These are phyloP conservation scores for Peterozyma xylosa DNA, from an alignment of 805 yeast genomes.

Conservation along the genomic window DNA sequence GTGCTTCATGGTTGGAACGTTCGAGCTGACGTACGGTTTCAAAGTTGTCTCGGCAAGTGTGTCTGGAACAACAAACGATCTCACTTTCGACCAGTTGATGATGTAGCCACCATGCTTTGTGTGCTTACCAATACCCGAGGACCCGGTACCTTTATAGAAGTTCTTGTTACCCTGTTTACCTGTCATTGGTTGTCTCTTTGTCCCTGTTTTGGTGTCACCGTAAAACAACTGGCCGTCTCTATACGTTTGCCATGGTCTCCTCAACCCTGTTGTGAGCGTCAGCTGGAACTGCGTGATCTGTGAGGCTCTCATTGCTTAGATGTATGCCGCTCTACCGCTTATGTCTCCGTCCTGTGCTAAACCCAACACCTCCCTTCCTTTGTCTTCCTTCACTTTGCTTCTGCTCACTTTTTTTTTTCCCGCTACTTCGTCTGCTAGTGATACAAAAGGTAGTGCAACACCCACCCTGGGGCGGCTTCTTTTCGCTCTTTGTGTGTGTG, in stretches of 20 bases:
- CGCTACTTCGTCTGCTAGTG: no score
- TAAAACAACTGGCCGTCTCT: constrained; percentile 80
- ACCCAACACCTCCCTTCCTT: no score
- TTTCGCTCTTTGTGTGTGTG: no score
- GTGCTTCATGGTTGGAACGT: constrained; percentile 64
- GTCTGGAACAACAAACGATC: constrained; percentile 83
- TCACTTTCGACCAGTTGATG: constrained; percentile 77
- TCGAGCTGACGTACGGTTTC: constrained; percentile 73
- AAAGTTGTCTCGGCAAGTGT: constrained; percentile 27
- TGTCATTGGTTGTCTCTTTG: constrained; percentile 76
- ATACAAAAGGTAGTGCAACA: no score
- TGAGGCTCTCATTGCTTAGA: constrained; percentile 41
- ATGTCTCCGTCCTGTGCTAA: no score
- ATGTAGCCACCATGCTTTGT: constrained; percentile 69
- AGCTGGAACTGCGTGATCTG: constrained; percentile 36
- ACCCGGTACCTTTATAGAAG: constrained; percentile 92
- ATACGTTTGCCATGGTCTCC: constrained; percentile 86
- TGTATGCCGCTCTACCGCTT: no score
- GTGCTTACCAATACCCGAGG: constrained; percentile 84
- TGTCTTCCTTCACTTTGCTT: no score
- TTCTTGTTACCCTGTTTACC: constrained; percentile 93
- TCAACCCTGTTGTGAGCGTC: constrained; percentile 38
- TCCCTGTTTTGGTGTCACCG: constrained; percentile 71
- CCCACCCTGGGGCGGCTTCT: no score
- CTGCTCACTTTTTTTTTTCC: no score